Evolutionary conservation across 805 yeast genomes (phyloP), one percentile per base, ranked within the genome.

Genomic region (Myxozyma sirexii): DNA sequence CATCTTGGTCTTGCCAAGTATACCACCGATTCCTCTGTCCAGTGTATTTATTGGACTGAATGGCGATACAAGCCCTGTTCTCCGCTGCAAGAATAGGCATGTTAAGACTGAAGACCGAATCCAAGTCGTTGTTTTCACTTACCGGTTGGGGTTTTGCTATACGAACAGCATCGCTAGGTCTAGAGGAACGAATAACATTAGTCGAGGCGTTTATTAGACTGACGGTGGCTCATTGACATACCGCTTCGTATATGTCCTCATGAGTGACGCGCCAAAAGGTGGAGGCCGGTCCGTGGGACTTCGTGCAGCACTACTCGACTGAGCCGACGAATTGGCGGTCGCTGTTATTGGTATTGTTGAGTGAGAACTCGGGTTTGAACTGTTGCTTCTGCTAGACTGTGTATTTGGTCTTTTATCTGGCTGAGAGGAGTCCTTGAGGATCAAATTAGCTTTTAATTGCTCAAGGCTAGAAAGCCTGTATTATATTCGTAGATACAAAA

Each of bases 141-240:
- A 44, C 49, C 12, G 43, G 44, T 15, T 39, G 52, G 7, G 51
- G 53, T 35, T 54, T 54, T 24, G 38, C 44, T 10, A 54, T 54
- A 7, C 38, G 35, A 5, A 45, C 31, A 5, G 51, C 53, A 33
- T 46, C 57, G 15, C 39, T 47, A 15, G 51, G 53, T 6, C 57
- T 46, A 43, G n/a, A 44, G 13, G 21, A 4, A 31, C 17, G n/a
- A 4, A 17, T 1, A 21, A n/a, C 13, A 45, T 13, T n/a, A 27
- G 24, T 33, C 41, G 6, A 17, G 17, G 10, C 35, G 13, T 41
- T 33, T 2, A 1, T 15, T 13, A 17, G 5, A 8, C 37, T 10
- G 10, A 45, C 35, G 3, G 21, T 15, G 21, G 2, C 13, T 15
- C 42, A 33, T 15, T 3, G 35, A 21, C 43, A 4, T 37, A 48